Base-by-base conservation (phyloP, 2,329 filamentous ascomycete species). In the Stemphylium lycopersici region DNA sequence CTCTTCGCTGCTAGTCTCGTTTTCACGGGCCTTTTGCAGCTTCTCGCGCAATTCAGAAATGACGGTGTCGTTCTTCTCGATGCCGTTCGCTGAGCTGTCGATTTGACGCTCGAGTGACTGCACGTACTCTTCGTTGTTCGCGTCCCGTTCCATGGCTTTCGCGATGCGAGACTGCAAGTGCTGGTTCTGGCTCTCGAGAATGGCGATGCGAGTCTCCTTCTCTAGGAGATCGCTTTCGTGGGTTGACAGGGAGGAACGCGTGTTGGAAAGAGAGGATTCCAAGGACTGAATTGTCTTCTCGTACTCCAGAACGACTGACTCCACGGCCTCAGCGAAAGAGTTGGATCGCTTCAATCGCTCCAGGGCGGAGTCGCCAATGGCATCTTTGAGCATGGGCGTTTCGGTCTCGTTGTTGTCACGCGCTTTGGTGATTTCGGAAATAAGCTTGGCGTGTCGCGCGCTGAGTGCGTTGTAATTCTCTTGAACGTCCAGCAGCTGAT, bases 221-320 rank as follows among this genome's bases (percentile, higher is more conserved):
- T 99, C 96, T 2, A 98, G 81, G 20, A 99, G 81, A 52, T 81
- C 89, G 49, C 92, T 95, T 74, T 99, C 96, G 0, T 90, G 93
- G 60, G 81, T 88, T 10, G 95, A 89, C 24, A 99, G 81, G 0
- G 90, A 91, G 31, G 90, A 83, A 52, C 95, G 86, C 1, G 95
- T 98, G 68, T 87, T 95, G 0, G 93, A 93, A 12, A 99, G 84
- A 1, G 93, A 97, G 45, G 92, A 87, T 75, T 99, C 95, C 13
- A 99, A 83, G 48, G 86, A 89, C 73, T 98, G 93, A 44, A 99
- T 99, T 0, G 96, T 99, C 82, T 96, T 98, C 75, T 99, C 96
- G 72, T 99, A 99, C 76, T 99, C 95, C 43, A 98, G 80, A 3
- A 99, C 91, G 18, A 99, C 91, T 70, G 96, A 90, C 69, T 99